Conservation (phyloP, 768 basidiomycete genomes). For the Erythrobasidium yunnanense region DNA sequence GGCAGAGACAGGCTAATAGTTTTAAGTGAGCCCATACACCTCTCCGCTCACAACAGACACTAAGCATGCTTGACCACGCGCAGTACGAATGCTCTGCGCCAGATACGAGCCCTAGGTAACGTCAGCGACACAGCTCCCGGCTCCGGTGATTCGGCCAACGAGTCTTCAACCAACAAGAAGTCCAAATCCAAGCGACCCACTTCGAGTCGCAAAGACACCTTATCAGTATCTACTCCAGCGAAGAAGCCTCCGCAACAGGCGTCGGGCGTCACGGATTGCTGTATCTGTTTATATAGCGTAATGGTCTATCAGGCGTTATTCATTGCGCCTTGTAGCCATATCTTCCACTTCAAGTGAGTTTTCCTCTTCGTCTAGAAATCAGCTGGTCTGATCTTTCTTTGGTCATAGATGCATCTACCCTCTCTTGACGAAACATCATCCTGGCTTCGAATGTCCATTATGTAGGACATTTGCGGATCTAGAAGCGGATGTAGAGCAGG, state of each 20-base stretch:
- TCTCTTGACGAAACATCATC: constrained; percentile 73
- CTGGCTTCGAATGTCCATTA: constrained; percentile 86
- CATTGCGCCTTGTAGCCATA: constrained; percentile 94
- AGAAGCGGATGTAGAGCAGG: constrained; percentile 84
- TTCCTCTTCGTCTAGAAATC: background rate
- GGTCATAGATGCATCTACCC: constrained; percentile 63
- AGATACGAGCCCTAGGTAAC: constrained; percentile 49
- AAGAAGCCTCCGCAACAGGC: constrained; percentile 27
- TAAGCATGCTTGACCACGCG: constrained; percentile 36
- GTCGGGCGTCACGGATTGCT: constrained; percentile 56
- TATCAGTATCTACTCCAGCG: background rate
- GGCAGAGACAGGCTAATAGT: constrained; percentile 76
- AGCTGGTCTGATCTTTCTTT: background rate
- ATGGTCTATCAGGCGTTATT: constrained; percentile 91
- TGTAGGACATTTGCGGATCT: constrained; percentile 91
- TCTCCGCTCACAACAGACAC: constrained; percentile 45
- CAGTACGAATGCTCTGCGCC: constrained; percentile 57
- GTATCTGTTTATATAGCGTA: constrained; percentile 83
- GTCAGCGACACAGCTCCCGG: constrained; percentile 32
- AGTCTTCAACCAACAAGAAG: constrained; percentile 22
- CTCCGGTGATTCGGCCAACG: background rate
- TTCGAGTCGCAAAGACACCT: background rate
- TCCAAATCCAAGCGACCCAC: background rate
- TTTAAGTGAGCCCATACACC: constrained; percentile 59
- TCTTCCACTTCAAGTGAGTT: constrained; percentile 43